phyloP scores from a whole-genome alignment of 1,284 basidiomycete genomes.

The Pseudomicrostroma phylloplanum region DNA sequence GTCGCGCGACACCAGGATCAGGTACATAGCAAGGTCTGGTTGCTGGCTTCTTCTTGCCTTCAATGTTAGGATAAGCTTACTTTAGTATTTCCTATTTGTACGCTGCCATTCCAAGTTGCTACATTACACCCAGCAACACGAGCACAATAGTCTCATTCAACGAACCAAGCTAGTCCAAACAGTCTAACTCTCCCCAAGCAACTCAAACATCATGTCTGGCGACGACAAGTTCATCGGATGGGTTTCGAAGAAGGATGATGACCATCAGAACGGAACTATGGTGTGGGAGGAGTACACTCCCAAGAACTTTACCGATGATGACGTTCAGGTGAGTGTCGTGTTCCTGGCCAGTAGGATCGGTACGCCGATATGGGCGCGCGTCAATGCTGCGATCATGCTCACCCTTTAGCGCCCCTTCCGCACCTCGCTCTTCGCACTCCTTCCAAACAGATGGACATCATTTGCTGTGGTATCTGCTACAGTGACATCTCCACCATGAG shows the following conservation, averaged over 20 bases:
- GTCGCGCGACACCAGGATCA: too few relatives aligned
- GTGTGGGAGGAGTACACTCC: slow-evolving; percentile 29
- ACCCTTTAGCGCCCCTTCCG: not conserved
- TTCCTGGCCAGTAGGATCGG: slow-evolving; percentile 18
- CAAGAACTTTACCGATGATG: slow-evolving; percentile 32
- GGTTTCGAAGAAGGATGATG: slow-evolving; percentile 29
- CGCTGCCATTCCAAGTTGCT: too few relatives aligned
- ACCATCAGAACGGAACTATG: slow-evolving; percentile 32
- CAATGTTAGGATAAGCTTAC: too few relatives aligned
- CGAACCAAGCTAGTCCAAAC: too few relatives aligned
- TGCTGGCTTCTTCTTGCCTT: too few relatives aligned
- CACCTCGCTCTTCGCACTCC: slow-evolving; percentile 1
- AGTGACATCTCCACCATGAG: slow-evolving; percentile 35
- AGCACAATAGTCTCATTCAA: too few relatives aligned
- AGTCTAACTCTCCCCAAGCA: too few relatives aligned
- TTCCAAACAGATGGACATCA: slow-evolving; percentile 20
- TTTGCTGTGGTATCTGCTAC: slow-evolving; percentile 32
- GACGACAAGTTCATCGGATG: slow-evolving; percentile 29
- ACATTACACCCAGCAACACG: too few relatives aligned
- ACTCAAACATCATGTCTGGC: not conserved
- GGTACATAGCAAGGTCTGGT: too few relatives aligned
- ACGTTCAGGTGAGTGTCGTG: slow-evolving; percentile 34
- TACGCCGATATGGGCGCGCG: not conserved
- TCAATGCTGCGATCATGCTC: not conserved
- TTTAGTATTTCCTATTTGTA: too few relatives aligned